Conservation (phyloP, 2,329 filamentous ascomycete species). For the Sporothrix humicola region DNA sequence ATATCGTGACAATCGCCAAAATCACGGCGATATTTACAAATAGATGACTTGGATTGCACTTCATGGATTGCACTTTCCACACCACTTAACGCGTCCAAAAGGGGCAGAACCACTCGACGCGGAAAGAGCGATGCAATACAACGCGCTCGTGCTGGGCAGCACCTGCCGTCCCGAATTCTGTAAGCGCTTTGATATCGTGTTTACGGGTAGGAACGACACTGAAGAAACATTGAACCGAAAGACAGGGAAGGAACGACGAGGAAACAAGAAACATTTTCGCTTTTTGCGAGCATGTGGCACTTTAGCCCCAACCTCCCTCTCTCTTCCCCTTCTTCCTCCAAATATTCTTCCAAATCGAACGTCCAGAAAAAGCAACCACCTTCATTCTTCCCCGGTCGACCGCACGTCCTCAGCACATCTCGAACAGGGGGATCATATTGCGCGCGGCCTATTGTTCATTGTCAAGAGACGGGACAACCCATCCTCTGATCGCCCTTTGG, state of each 20-base stretch:
- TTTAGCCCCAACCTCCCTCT: background rate
- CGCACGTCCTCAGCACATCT: background rate
- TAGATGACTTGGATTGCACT: background rate
- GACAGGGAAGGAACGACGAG: slow-evolving; percentile 14
- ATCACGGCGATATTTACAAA: background rate
- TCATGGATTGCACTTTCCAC: slow-evolving; percentile 2
- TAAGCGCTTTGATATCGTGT: slow-evolving; percentile 28
- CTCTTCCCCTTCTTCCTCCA: background rate
- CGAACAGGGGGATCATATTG: slow-evolving; percentile 15
- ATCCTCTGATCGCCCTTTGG: slow-evolving; percentile 20
- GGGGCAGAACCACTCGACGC: background rate
- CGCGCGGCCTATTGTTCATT: slow-evolving; percentile 11
- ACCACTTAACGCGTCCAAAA: slow-evolving; percentile 13
- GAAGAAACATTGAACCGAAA: background rate
- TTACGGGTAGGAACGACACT: background rate
- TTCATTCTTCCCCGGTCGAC: slow-evolving; percentile 25
- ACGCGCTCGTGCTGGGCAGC: slow-evolving; percentile 2
- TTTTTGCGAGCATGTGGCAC: background rate
- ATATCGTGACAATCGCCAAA: background rate
- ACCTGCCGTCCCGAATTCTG: slow-evolving; percentile 24
- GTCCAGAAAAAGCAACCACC: background rate
- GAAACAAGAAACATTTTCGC: slow-evolving; percentile 4
- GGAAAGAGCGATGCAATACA: slow-evolving; percentile 22
- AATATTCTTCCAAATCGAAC: slow-evolving; percentile 23
- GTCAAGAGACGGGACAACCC: slow-evolving; percentile 1